Conservation (phyloP, 2,329 filamentous ascomycete species). For the Aspergillus sp. region DNA sequence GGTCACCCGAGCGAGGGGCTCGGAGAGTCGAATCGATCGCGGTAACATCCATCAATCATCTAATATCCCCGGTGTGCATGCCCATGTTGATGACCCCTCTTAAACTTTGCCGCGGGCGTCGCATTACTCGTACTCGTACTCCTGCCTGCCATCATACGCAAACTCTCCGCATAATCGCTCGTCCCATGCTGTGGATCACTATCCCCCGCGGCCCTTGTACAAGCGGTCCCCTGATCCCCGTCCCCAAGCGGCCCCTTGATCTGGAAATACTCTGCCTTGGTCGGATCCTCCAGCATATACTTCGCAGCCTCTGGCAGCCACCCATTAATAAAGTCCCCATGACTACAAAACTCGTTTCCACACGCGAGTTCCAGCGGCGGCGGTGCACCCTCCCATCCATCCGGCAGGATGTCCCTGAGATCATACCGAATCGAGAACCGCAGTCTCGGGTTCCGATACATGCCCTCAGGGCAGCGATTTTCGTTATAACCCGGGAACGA, state of each 20-base stretch:
- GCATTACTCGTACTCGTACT: not conserved
- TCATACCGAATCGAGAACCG: constrained; percentile 27
- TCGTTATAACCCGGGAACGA: constrained; percentile 14
- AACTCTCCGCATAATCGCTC: not conserved
- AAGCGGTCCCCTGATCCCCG: not conserved
- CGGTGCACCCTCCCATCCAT: constrained; percentile 20
- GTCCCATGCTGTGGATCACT: not conserved
- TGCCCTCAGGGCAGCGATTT: constrained; percentile 22
- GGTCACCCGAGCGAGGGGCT: no score
- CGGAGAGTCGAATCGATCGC: no score
- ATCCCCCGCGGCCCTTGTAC: not conserved
- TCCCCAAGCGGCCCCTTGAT: not conserved
- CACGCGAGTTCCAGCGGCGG: constrained; percentile 7
- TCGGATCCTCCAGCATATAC: not conserved
- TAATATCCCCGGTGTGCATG: not conserved
- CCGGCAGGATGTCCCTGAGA: constrained; percentile 14
- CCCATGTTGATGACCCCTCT: not conserved
- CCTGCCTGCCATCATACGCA: not conserved
- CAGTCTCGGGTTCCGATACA: constrained; percentile 22
- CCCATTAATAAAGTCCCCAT: constrained; percentile 2
- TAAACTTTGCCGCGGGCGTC: not conserved
- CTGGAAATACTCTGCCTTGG: not conserved
- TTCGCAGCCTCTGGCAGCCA: not conserved
- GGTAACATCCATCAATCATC: no score
- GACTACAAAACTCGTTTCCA: not conserved